Conservation (phyloP, 495 filamentous ascomycete genomes). For the Collariella sp. region DNA sequence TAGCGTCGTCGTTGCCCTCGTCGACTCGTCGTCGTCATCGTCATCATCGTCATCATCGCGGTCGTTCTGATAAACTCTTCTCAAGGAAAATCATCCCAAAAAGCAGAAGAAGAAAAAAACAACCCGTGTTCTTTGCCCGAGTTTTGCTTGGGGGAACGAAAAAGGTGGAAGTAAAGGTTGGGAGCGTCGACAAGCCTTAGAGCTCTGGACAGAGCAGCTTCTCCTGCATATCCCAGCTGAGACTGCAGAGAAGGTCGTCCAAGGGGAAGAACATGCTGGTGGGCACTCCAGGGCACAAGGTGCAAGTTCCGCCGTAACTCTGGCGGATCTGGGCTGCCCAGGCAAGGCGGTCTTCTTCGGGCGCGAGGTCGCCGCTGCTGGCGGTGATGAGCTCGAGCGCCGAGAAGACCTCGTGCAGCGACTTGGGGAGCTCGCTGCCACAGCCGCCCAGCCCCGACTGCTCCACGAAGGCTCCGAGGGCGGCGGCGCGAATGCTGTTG, state of each 20-base stretch:
- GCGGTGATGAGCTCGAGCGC: slow-evolving; percentile 1
- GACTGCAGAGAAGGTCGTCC: slow-evolving; percentile 3
- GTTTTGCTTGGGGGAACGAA: too few relatives aligned
- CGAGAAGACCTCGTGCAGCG: not conserved
- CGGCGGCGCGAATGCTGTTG: slow-evolving; percentile 1
- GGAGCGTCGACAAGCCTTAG: not conserved
- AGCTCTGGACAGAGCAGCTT: not conserved
- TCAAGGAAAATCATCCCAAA: too few relatives aligned
- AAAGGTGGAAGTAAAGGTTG: too few relatives aligned
- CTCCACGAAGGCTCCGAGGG: not conserved
- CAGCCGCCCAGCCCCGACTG: not conserved
- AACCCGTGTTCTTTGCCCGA: too few relatives aligned
- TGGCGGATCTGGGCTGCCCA: not conserved
- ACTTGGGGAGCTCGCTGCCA: not conserved
- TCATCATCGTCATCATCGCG: too few relatives aligned
- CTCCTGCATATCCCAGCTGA: slow-evolving; percentile 2
- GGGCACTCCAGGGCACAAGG: slow-evolving; percentile 3
- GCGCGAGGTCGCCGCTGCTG: not conserved
- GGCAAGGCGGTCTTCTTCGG: not conserved
- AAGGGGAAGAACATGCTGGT: slow-evolving; percentile 12
- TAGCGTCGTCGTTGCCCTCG: too few relatives aligned
- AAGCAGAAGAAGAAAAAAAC: too few relatives aligned
- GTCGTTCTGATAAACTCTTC: too few relatives aligned
- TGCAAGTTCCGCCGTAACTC: not conserved
- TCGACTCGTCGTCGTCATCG: too few relatives aligned